These are phyloP conservation scores for Beta corolliflora DNA, from an alignment of 179 eudicot genomes.

Conservation along the genomic window DNA sequence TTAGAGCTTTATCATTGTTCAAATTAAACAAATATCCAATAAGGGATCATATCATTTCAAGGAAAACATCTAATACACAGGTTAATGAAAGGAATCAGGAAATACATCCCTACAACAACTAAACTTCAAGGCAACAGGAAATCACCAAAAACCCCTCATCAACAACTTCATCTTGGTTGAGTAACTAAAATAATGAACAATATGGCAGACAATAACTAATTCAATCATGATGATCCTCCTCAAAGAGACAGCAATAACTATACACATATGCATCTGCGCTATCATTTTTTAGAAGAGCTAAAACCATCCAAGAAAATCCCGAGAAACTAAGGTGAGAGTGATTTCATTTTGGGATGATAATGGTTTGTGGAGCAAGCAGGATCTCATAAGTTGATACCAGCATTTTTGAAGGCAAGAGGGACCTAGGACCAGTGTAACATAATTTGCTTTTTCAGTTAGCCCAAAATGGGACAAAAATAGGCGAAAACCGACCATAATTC, in stretches of 20 bases:
- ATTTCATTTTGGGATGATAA: no score
- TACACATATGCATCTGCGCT: background rate
- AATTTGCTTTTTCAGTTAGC: no score
- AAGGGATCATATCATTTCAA: background rate
- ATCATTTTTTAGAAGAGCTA: no score
- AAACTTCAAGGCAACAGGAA: background rate
- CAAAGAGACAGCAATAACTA: background rate
- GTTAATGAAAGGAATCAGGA: background rate
- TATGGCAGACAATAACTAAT: no score
- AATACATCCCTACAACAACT: background rate
- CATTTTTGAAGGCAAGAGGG: no score
- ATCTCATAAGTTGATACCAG: no score
- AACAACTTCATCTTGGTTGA: background rate
- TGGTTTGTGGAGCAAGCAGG: background rate
- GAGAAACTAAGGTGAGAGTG: no score
- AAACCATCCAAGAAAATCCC: no score
- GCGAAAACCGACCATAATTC: no score
- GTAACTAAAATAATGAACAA: background rate
- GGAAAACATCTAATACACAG: background rate
- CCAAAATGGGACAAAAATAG: no score
- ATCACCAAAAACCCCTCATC: background rate
- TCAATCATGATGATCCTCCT: background rate
- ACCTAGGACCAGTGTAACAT: no score
- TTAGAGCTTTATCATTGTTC: background rate
- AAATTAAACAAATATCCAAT: background rate